Base-by-base conservation (phyloP, 2,329 filamentous ascomycete species). In the Trichoderma sp. region DNA sequence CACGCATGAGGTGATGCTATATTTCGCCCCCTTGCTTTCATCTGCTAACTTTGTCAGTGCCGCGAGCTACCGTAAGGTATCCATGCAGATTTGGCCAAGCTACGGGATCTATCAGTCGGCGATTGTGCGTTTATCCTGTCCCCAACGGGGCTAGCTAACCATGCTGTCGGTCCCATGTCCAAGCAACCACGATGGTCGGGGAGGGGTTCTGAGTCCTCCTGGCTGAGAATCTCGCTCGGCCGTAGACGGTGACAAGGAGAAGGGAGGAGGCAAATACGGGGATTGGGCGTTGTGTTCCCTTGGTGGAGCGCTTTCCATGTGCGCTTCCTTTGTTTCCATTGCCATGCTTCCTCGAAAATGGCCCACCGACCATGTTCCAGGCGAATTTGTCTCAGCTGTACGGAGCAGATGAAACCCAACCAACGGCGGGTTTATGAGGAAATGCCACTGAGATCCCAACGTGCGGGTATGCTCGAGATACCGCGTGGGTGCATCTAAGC, bases 371-470 rank as follows among this genome's bases (percentile, higher is more conserved):
- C 56, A 71, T 75, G 68, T 77, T 71, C 75, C 77, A 77, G 75
- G 75, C 78, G 76, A 78, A 75, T 74, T 71, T 82, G 81, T 83
- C 82, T 83, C 81, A 83, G 79, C 80, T 77, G 75, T 62, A 71
- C 33, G 56, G 67, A 71, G 53, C 21, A 77, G 76, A 79, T 80
- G 80, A 82, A 82, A 81, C 79, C 80, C 78, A 79, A 75, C 81
- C 82, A 82, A 83, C 80, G 77, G 79, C 78, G 68, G 45, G 60
- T 21, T 38, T 53, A 50, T 27, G 50, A 66, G 71, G 53, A 71
- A 21, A 45, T 45, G n/a, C n/a, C 50, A 77, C 18, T 75, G 77
- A 76, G 75, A 80, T 80, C 76, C 74, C 76, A 75, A 72, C 71
- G 31, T 77, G 71, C 73, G 74, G 76, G 71, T 24, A 63, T 66